Conservation (phyloP, 2,329 filamentous ascomycete genomes). For the Aspergillus caelatus region DNA sequence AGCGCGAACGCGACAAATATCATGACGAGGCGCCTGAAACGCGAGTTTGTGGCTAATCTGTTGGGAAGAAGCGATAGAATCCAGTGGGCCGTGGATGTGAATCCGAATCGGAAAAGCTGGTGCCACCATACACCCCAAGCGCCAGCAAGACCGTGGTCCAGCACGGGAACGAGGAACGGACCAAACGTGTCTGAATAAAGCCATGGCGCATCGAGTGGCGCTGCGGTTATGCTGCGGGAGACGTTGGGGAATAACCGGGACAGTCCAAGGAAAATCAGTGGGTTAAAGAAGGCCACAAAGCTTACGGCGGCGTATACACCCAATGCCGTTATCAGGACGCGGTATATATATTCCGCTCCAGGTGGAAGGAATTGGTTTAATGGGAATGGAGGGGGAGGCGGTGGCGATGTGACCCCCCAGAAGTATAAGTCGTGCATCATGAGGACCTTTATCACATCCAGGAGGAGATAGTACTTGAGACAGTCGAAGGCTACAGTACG, state of each 20-base stretch:
- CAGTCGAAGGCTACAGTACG: conserved; percentile 50
- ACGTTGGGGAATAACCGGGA: conserved; percentile 54
- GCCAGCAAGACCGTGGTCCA: conserved; percentile 71
- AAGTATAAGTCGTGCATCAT: conserved; percentile 83
- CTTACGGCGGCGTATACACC: conserved; percentile 64
- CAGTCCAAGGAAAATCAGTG: conserved; percentile 61
- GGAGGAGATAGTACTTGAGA: conserved; percentile 62
- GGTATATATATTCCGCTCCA: conserved; percentile 56
- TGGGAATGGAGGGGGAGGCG: conserved; percentile 46
- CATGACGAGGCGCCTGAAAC: conserved; percentile 26
- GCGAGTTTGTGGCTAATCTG: conserved; percentile 17
- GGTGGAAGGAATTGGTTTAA: conserved; percentile 41
- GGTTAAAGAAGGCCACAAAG: conserved; percentile 62
- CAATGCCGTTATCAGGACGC: conserved; percentile 58
- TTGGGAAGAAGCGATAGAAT: conserved; percentile 32
- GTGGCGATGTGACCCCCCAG: conserved; percentile 56
- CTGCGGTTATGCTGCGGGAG: conserved; percentile 61
- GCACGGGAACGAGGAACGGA: conserved; percentile 39
- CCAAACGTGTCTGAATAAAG: conserved; percentile 65
- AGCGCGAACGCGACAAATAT: conserved; percentile 36
- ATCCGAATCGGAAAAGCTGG: conserved; percentile 76
- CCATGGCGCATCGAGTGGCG: conserved; percentile 63
- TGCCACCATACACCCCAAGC: conserved; percentile 92
- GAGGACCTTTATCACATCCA: conserved; percentile 70
- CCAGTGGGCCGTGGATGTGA: conserved; percentile 42